phyloP scores from a whole-genome alignment of 1,284 basidiomycete genomes.

The Boletellus dicymbophilus region DNA sequence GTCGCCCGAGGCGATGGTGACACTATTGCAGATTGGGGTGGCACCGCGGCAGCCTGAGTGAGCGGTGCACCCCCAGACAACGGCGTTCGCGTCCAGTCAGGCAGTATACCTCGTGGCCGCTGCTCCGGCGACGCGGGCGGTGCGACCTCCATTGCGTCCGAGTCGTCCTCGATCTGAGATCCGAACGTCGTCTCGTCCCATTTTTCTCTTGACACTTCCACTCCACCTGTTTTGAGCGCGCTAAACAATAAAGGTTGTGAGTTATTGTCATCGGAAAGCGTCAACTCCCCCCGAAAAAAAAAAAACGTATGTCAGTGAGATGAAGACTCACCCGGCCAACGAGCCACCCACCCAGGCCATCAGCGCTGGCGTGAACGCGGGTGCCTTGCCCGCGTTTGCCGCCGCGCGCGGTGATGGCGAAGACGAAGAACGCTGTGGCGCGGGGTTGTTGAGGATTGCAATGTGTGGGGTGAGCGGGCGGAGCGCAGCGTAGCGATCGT shows the following conservation, averaged over 20 bases:
- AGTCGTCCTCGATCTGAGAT: slow-evolving; percentile 38
- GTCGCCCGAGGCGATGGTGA: slow-evolving; percentile 26
- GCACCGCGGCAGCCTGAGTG: slow-evolving; percentile 30
- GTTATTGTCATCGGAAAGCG: too few relatives aligned
- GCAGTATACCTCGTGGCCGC: slow-evolving; percentile 49
- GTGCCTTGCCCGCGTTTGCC: slow-evolving; percentile 76
- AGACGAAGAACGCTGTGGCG: slow-evolving; percentile 41
- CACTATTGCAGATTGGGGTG: slow-evolving; percentile 7
- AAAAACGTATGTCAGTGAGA: too few relatives aligned
- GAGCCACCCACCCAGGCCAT: slow-evolving; percentile 95
- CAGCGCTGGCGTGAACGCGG: slow-evolving; percentile 78
- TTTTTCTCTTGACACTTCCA: slow-evolving; percentile 78
- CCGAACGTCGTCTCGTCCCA: slow-evolving; percentile 79
- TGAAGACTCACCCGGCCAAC: slow-evolving; percentile 79
- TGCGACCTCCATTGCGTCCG: slow-evolving; percentile 42
- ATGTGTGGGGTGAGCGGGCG: slow-evolving; percentile 71
- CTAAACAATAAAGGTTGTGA: too few relatives aligned
- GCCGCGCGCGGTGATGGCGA: slow-evolving; percentile 40
- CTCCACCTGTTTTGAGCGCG: slow-evolving; percentile 81
- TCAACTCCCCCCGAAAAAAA: background rate
- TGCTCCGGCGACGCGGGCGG: slow-evolving; percentile 38
- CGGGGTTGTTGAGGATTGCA: slow-evolving; percentile 84
- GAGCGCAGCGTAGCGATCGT: slow-evolving; percentile 74
- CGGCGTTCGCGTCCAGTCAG: slow-evolving; percentile 78
- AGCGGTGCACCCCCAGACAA: slow-evolving; percentile 63